Percentiles rank a stretch among this genome's conserved stretches.
These are phyloP conservation scores for Zizania palustris DNA, from an alignment of 202 grass and related monocot genomes.

Conservation along the genomic window DNA sequence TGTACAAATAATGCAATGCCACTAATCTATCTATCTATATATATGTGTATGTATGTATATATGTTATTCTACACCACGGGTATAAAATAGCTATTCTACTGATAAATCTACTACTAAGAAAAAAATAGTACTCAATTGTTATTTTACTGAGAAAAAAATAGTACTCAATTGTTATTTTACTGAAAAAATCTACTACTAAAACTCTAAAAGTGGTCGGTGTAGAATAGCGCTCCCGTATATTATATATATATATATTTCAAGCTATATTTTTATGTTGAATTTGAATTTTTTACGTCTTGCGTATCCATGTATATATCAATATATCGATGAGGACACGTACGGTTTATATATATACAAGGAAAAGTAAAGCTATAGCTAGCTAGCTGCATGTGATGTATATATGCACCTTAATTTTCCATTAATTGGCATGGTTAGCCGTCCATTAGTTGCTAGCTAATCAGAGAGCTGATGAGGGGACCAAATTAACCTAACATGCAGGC, in stretches of 20 bases:
- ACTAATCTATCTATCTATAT: not conserved
- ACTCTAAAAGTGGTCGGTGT: no score
- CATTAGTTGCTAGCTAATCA: slow-evolving; percentile 22
- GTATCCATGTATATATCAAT: not conserved
- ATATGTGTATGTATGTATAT: not conserved
- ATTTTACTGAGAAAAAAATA: no score
- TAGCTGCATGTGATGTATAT: no score
- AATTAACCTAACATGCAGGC: not conserved
- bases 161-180: no score
- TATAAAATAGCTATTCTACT: no score
- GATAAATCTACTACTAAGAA: no score
- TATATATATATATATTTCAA: not conserved
- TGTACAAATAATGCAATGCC: no score
- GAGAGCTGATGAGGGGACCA: slow-evolving; percentile 43
- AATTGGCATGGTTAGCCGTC: not conserved
- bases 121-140: no score
- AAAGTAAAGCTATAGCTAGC: no score
- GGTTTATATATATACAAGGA: not conserved
- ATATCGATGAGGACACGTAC: not conserved
- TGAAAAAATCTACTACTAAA: no score
- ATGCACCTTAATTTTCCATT: not conserved
- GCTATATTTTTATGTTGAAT: not conserved
- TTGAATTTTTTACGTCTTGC: not conserved
- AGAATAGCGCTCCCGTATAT: no score
- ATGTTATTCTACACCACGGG: no score